A percentile compares a stretch with the other conserved stretches of the same genome.
phyloP scores from a whole-genome alignment of 768 basidiomycete species.

The Roridomyces roridus region DNA sequence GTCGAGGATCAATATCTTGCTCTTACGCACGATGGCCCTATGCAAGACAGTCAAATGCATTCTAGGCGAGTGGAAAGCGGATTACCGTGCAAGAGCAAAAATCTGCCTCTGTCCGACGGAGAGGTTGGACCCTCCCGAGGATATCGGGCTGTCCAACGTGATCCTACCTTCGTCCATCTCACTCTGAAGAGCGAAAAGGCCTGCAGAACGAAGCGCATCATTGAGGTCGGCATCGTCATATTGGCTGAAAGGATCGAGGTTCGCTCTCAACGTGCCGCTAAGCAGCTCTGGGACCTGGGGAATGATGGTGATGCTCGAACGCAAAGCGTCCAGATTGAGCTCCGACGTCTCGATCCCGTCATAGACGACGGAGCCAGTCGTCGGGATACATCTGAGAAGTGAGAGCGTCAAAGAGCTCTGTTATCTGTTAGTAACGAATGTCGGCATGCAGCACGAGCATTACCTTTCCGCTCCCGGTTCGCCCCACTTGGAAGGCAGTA shows the following conservation, averaged over 20 bases:
- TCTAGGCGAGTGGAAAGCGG: slow-evolving; percentile 19
- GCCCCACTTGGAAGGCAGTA: slow-evolving; percentile 25
- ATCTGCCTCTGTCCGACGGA: slow-evolving; percentile 53
- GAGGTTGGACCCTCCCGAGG: slow-evolving; percentile 28
- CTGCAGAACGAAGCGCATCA: slow-evolving; percentile 41
- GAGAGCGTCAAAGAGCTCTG: slow-evolving; percentile 64
- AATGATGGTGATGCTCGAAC: slow-evolving; percentile 53
- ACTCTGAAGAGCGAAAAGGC: slow-evolving; percentile 38
- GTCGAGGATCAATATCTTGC: slow-evolving; percentile 27
- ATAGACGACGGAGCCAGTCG: slow-evolving; percentile 38
- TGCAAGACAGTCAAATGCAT: slow-evolving; percentile 1
- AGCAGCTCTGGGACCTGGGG: slow-evolving; percentile 43
- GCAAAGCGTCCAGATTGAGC: slow-evolving; percentile 51
- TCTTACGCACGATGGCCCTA: slow-evolving; percentile 21
- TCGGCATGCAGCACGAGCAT: too few relatives aligned
- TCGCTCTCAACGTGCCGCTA: slow-evolving; percentile 48
- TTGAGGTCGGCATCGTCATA: slow-evolving; percentile 47
- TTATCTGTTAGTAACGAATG: background rate
- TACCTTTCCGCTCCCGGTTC: slow-evolving; percentile 31
- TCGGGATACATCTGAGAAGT: slow-evolving; percentile 49
- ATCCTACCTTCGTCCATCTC: slow-evolving; percentile 32
- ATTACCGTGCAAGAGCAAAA: slow-evolving; percentile 44
- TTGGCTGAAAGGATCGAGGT: slow-evolving; percentile 53
- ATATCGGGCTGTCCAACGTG: slow-evolving; percentile 20
- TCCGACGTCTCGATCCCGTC: slow-evolving; percentile 47